phyloP scores from a whole-genome alignment of 2,329 filamentous ascomycete genomes.

The Aspergillus transmontanensis region DNA sequence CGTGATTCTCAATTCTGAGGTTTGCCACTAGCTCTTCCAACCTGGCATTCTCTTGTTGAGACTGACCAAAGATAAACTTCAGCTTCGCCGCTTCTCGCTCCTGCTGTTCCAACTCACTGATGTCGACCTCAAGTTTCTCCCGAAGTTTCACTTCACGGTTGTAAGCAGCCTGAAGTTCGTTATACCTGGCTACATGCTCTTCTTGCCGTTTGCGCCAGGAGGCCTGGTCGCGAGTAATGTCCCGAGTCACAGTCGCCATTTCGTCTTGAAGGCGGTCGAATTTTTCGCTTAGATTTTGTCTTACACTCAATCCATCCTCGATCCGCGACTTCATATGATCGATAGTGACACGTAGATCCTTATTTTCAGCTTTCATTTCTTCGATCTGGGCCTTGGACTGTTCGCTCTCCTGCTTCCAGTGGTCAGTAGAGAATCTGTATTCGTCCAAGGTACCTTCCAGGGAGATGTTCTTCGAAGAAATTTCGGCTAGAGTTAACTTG shows the following conservation, averaged over 20 bases:
- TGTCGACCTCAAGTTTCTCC: conserved; percentile 61
- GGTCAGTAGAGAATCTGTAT: conserved; percentile 62
- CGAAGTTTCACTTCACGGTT: conserved; percentile 70
- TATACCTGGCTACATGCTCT: conserved; percentile 56
- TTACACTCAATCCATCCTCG: conserved; percentile 81
- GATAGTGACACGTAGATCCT: conserved; percentile 73
- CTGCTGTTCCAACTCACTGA: conserved; percentile 64
- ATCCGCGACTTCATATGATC: conserved; percentile 75
- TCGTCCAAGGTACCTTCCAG: conserved; percentile 65
- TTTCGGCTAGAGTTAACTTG: conserved; percentile 54
- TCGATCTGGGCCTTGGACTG: conserved; percentile 52
- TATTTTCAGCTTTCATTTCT: conserved; percentile 63
- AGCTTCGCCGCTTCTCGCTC: conserved; percentile 78
- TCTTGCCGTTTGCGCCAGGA: conserved; percentile 71
- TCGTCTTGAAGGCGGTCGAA: conserved; percentile 85
- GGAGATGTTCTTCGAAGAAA: conserved; percentile 62
- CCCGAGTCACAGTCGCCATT: conserved; percentile 75
- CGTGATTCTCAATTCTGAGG: conserved; percentile 61
- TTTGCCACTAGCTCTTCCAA: conserved; percentile 60
- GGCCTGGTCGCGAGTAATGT: conserved; percentile 81
- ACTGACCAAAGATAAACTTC: conserved; percentile 74
- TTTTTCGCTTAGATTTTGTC: conserved; percentile 81
- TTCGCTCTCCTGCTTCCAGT: conserved; percentile 62
- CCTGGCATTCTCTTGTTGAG: conserved; percentile 61
- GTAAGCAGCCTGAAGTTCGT: conserved; percentile 57